Evolutionary conservation across 2,329 filamentous ascomycete genomes (phyloP).

Genomic region (Aspergillaceae sp.): DNA sequence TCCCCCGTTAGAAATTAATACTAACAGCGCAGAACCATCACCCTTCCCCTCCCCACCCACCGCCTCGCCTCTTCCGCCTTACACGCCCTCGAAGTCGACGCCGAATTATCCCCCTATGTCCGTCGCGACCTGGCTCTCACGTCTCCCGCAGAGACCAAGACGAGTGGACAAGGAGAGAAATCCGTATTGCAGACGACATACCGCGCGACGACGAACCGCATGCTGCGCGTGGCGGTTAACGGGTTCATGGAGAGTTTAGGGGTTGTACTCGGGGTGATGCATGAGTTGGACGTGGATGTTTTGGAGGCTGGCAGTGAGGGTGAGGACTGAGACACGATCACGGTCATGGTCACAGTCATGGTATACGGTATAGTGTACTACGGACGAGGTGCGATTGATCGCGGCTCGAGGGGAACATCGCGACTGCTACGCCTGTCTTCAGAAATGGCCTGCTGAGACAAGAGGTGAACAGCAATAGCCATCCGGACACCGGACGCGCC

Average conservation of each 20-base stretch:
- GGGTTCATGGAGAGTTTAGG: slow-evolving; percentile 87
- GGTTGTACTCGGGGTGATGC: slow-evolving; percentile 81
- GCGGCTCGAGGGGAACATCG: too few relatives aligned
- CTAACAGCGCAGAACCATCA: slow-evolving; percentile 50
- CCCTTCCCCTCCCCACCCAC: slow-evolving; percentile 70
- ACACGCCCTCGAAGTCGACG: slow-evolving; percentile 70
- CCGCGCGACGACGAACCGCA: slow-evolving; percentile 83
- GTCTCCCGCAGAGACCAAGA: slow-evolving; percentile 11
- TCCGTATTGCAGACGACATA: slow-evolving; percentile 66
- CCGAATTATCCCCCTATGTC: slow-evolving; percentile 80
- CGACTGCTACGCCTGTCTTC: too few relatives aligned
- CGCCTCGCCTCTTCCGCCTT: slow-evolving; percentile 70
- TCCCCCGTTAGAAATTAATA: not conserved
- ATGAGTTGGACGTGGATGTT: slow-evolving; percentile 79
- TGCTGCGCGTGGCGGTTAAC: slow-evolving; percentile 93
- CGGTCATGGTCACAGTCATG: not conserved
- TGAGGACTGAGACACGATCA: slow-evolving; percentile 15
- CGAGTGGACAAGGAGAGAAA: slow-evolving; percentile 24
- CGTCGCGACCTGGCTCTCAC: slow-evolving; percentile 58
- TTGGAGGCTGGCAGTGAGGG: slow-evolving; percentile 39
- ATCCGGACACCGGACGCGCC: too few relatives aligned
- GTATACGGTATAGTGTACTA: not conserved
- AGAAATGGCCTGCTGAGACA: too few relatives aligned
- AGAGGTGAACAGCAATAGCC: too few relatives aligned
- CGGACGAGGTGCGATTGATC: too few relatives aligned